phyloP scores from a whole-genome alignment of 805 yeast species.

The Yarrowia sp. region DNA sequence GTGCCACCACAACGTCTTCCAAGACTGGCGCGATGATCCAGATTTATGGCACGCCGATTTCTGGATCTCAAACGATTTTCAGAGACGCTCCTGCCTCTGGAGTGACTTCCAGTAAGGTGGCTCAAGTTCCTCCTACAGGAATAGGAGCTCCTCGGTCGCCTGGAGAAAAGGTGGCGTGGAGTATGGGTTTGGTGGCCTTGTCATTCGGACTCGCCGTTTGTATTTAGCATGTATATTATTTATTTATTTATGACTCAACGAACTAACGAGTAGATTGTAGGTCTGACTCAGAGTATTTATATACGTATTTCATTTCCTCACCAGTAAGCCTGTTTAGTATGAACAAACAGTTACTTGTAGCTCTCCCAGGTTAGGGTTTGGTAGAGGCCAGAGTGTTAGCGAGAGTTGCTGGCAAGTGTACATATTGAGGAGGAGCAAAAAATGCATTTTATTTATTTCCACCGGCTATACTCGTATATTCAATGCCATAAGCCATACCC shows the following conservation, averaged over 20 bases:
- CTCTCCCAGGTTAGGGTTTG: too few species aligned
- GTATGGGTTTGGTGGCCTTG: not conserved
- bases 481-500: too few species aligned
- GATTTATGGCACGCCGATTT: conserved; percentile 1
- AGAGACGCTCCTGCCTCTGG: not conserved
- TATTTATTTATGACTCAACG: not conserved
- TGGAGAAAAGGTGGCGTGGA: not conserved
- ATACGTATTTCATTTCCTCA: too few species aligned
- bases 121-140: conserved; percentile 1
- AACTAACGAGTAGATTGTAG: not conserved
- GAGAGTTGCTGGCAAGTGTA: too few species aligned
- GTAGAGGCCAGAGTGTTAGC: too few species aligned
- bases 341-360: too few species aligned
- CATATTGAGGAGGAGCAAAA: too few species aligned
- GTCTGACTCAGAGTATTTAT: too few species aligned
- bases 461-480: too few species aligned
- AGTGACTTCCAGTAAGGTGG: not conserved
- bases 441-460: too few species aligned
- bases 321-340: too few species aligned
- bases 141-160: not conserved
- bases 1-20: conserved; percentile 3
- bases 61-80: conserved; percentile 4
- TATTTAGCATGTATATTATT: not conserved
- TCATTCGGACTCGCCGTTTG: not conserved
- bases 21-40: not conserved